Conservation (phyloP, 129 eudicot genomes). For the Artemisia argyi region DNA sequence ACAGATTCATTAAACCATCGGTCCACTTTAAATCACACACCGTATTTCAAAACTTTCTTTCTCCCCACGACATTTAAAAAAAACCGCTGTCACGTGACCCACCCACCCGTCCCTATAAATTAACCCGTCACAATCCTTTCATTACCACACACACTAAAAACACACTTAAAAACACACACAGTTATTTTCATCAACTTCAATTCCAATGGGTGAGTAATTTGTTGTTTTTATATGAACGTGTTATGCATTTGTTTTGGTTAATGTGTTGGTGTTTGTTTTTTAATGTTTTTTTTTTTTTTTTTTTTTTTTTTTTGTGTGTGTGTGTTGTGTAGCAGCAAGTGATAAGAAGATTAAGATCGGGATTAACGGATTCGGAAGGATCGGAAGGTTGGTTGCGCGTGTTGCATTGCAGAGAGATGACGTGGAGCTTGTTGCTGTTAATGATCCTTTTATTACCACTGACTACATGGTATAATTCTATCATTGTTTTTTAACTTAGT, state of each 20-base stretch:
- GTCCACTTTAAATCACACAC: too few species aligned
- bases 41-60: constrained; percentile 28
- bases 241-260: not conserved
- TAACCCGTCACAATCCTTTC: not conserved
- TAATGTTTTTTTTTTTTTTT: not conserved
- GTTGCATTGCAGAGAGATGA: constrained; percentile 81
- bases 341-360: constrained; percentile 87
- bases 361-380: constrained; percentile 94
- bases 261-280: not conserved
- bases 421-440: constrained; percentile 89
- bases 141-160: not conserved
- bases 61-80: constrained; percentile 24
- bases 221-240: too few species aligned
- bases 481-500: not conserved
- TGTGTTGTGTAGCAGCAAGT: constrained; percentile 27
- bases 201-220: constrained; percentile 33
- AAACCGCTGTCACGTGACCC: constrained; percentile 28
- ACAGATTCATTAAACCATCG: too few species aligned
- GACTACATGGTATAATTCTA: constrained; percentile 65
- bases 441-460: constrained; percentile 86
- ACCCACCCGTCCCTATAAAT: constrained; percentile 25
- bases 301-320: not conserved
- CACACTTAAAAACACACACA: too few species aligned
- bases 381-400: constrained; percentile 85
- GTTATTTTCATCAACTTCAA: constrained; percentile 1